Evolutionary conservation across 106 monocot genomes (phyloP), one percentile per base, ranked within the genome.

Genomic region (Xerophyta viscosa): DNA sequence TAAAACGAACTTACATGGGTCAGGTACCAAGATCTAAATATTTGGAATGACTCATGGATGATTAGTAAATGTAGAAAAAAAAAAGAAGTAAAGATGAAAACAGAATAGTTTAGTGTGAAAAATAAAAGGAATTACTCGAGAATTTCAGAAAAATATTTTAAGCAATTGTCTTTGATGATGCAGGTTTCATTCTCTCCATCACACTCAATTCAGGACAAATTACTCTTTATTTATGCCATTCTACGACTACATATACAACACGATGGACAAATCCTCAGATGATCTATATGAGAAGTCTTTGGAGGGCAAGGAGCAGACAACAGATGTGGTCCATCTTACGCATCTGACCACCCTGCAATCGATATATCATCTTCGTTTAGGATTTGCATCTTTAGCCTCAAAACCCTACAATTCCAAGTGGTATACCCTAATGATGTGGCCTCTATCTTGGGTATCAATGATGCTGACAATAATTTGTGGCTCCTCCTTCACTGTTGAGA

Each of bases 161-260:
- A n/a, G n/a, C 7, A 11, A 33, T 33, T 6, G 5, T 11, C 27
- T 26, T 9, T 9, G 20, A 13, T 24, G 13, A 53, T 67, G 8
- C 59, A 86, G 86, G 73, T 86, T 58, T 51, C 86, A 86, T 44
- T 86, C 80, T 25, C 76, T 86, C 24, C 86, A 86, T 57, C 86
- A 86, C 56, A 86, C 86, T 0, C 80, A 86, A 44, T 86, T 86
- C 43, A 56, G 86, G 31, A 86, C 86, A 27, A 86, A 86, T 46
- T 86, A 81, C 51, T 86, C 63, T 30, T 37, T 86, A 4, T 86
- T 86, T 70, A 81, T 86, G 86, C 86, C 86, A 37, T 77, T 81
- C 41, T 86, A 86, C 15, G 86, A 86, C 41, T 86, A 86, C 59
- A 47, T 86, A 11, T 86, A 86, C 45, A 52, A 57, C 54, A 86